Base-by-base conservation (phyloP, 2,329 filamentous ascomycete species). In the Chaetothyriales sp. region DNA sequence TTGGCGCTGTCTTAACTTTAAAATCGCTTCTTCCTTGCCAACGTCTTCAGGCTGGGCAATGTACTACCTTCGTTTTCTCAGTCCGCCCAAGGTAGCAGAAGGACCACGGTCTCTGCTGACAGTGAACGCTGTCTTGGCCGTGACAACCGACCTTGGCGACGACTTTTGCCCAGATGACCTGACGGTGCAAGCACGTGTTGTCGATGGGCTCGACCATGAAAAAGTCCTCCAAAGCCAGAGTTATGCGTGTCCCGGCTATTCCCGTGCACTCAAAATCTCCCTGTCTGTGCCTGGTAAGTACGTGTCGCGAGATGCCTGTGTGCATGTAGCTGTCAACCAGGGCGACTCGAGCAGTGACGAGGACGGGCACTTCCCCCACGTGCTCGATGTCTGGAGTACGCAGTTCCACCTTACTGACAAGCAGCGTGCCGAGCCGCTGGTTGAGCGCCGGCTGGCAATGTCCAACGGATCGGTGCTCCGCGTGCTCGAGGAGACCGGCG, bases 71-170 rank as follows among this genome's bases (percentile, higher is more conserved):
- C 80, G 81, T 54, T 83, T 84, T 59, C 71, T 86, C 58, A 84
- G 84, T 60, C 68, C 76, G 1, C 81, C 82, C 8, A 66, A 67
- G 49, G 59, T 70, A 36, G 60, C 64, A 45, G 70, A 71, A 50
- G 65, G 73, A 43, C 60, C 63, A 43, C 63, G 65, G 52, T 67
- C 70, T 49, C 53, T 61, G 15, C 61, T 72, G 51, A 62, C 64
- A 15, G 64, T 79, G 51, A 73, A 68, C 53, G 67, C 73, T 46
- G 68, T 79, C 26, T 68, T 84, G 52, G 81, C 80, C 42, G 73
- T 85, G 60, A 81, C 80, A 9, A 84, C 80, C 20, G 82, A 86
- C 61, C 69, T 86, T 6, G 82, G 82, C 18, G 80, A 84, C 59
- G 73, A 83, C 60, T 71, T 78, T 44, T 69, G 73, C n/a, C 60